Base-by-base conservation (phyloP, 345 rosid species). In the Bretschneidera sinensis region DNA sequence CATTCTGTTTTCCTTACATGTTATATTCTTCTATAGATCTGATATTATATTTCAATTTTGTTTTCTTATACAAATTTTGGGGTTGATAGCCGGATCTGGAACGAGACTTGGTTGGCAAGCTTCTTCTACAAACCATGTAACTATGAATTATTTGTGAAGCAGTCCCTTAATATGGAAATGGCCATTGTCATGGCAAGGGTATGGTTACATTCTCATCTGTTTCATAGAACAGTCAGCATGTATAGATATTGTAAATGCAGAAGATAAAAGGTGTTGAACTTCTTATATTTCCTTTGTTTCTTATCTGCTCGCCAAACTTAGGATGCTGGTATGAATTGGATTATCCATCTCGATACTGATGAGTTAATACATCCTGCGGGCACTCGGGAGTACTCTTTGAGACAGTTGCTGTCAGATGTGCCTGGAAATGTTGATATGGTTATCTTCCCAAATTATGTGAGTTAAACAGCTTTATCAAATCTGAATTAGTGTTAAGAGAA, bases 151-250 rank as follows among this genome's bases (percentile, higher is more conserved):
- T 94, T 94, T 64, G 99, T 94, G 79, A 94, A 94, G 78, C 99
- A 94, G 74, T 84, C 97, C 19, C 83, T 94, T 68, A 86, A 94
- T 71, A 94, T 94, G 99, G 99, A 94, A 81, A 94, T 94, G 95
- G 95, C 92, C 39, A 86, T 94, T 60, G 81, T 71, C 75, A 86
- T 83, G 95, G 99, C 96, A 72, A 80, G 89, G 96, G 99, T 94
- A 87, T 64, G 77, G 54, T 55, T 77, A 58, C 60, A 22, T 71
- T 69, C 50, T 69, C 43, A 15, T 59, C 52, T 67, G 9, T 39
- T 7, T 19, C 20, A 11, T 48, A 11, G 10, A 21, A 39, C n/a
- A 21, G 0, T 17, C 6, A 20, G 31, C 52, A 0, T 21, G 10
- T 49, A 13, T 31, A 48, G 49, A 19, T 45, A 24, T 54, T 28